These are phyloP conservation scores for Aureobasidium melanogenum DNA, from an alignment of 2,329 filamentous ascomycete species.

Conservation along the genomic window DNA sequence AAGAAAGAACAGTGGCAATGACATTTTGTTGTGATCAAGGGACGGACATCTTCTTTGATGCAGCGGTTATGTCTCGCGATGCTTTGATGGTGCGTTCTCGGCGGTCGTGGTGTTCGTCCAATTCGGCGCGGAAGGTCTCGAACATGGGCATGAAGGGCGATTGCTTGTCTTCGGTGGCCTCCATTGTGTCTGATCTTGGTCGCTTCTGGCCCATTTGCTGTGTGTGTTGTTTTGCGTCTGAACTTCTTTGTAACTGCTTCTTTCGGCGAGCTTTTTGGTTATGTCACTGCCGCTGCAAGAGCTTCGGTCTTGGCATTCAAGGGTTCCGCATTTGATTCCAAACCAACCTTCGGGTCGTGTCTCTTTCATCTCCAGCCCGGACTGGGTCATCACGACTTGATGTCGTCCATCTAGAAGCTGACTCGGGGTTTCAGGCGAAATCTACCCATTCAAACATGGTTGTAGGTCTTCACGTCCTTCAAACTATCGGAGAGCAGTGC, in stretches of 20 bases:
- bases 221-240: neutral
- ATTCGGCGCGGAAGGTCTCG: constrained; percentile 71
- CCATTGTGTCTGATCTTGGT: constrained; percentile 15
- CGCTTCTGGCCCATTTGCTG: constrained; percentile 17
- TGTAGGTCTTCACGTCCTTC: neutral
- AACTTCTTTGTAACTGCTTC: neutral
- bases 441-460: neutral
- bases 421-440: neutral
- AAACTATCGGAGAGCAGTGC: no score
- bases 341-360: neutral
- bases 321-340: neutral
- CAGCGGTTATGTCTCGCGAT: constrained; percentile 82
- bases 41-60: constrained; percentile 87
- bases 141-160: constrained; percentile 62
- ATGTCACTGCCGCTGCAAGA: neutral
- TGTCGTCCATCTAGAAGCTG: no score
- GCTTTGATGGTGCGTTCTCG: constrained; percentile 84
- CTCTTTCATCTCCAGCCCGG: neutral
- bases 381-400: no score
- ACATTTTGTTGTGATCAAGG: neutral
- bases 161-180: constrained; percentile 9
- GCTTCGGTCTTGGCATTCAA: neutral
- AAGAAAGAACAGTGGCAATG: neutral
- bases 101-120: constrained; percentile 91
- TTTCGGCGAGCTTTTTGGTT: constrained; percentile 1